These are phyloP conservation scores for Tanacetum coccineum DNA, from an alignment of 129 eudicot species.

Conservation along the genomic window DNA sequence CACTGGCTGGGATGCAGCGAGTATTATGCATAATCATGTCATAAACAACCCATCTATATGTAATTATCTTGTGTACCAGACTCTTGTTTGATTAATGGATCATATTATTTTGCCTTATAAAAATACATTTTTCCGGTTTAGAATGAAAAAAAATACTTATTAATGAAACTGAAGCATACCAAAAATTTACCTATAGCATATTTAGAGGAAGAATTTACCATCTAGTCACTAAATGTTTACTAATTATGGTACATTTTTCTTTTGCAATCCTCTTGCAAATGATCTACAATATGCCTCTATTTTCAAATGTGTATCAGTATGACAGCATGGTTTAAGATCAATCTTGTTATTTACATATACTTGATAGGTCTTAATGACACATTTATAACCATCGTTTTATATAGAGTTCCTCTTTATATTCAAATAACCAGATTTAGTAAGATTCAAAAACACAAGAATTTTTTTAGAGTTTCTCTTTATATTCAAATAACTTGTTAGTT, in stretches of 20 bases:
- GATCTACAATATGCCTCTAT: background rate
- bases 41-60: background rate
- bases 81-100: background rate
- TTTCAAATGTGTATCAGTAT: background rate
- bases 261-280: background rate
- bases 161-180: no score
- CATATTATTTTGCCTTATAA: background rate
- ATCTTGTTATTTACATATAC: background rate
- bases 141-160: background rate
- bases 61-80: slow-evolving; percentile 2
- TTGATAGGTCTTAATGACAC: background rate
- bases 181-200: no score
- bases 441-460: background rate
- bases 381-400: background rate
- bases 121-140: background rate
- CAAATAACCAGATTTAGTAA: background rate
- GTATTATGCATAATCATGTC: slow-evolving; percentile 14
- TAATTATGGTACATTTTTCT: no score
- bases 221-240: no score
- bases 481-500: background rate
- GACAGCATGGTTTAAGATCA: background rate
- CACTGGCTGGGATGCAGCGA: background rate
- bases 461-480: no score
- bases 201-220: no score
- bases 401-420: background rate